A percentile compares a stretch with the other conserved stretches of the same genome.
Conservation (phyloP, 768 basidiomycete species). For the Macrolepiota albuminosa region DNA sequence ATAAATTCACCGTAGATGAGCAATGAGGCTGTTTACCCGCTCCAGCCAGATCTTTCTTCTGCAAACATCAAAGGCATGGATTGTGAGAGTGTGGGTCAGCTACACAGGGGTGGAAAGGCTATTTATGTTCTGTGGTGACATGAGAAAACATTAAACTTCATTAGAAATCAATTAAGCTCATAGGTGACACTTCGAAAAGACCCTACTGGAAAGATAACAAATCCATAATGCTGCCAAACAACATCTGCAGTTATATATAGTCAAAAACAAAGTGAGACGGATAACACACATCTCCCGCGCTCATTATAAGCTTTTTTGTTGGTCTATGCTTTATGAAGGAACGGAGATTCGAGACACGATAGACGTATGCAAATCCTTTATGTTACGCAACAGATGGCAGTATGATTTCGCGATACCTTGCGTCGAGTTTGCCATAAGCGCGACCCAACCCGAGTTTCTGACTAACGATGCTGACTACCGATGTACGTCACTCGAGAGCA, state of each 20-base stretch:
- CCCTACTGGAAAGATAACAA: neutral
- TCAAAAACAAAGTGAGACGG: neutral
- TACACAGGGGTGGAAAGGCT: neutral
- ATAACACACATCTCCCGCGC: neutral
- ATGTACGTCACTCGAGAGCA: neutral
- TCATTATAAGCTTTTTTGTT: neutral
- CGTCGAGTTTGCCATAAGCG: neutral
- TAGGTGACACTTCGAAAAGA: neutral
- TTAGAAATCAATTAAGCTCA: neutral
- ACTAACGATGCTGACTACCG: too few relatives aligned
- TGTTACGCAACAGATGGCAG: neutral
- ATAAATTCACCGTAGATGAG: neutral
- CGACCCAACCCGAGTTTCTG: neutral
- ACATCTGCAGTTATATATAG: neutral
- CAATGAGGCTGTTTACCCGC: slow-evolving; percentile 24
- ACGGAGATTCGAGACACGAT: neutral
- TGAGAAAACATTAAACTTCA: neutral
- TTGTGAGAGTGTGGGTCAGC: neutral
- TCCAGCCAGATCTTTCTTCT: slow-evolving; percentile 35
- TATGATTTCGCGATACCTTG: neutral
- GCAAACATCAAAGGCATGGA: slow-evolving; percentile 21
- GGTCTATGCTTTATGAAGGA: neutral
- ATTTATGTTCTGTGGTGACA: neutral
- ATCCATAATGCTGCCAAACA: neutral
- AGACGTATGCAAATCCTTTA: neutral